A percentile compares a stretch with the other conserved stretches of the same genome.
These are phyloP conservation scores for Lipomyces sp. DNA, from an alignment of 805 yeast species.

Conservation along the genomic window DNA sequence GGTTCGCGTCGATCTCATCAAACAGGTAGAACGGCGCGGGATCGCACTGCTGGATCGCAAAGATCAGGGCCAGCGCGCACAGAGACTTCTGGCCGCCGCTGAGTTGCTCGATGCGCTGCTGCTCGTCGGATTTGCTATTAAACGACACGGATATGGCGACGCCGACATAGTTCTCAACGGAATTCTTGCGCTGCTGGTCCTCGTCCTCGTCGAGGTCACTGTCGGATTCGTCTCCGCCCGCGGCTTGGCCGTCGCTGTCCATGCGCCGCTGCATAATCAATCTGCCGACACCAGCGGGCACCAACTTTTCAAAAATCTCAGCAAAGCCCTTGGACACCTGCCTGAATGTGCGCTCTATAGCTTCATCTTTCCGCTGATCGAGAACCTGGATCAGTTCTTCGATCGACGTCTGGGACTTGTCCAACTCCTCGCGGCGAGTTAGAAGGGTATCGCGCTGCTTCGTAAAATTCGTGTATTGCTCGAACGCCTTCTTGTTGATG, in stretches of 20 bases:
- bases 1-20: conserved; percentile 94
- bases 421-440: conserved; percentile 64
- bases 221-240: conserved; percentile 27
- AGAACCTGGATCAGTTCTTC: conserved; percentile 65
- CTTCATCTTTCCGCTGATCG: conserved; percentile 75
- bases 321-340: conserved; percentile 72
- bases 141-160: conserved; percentile 85
- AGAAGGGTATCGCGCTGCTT: conserved; percentile 67
- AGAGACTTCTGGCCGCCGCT: conserved; percentile 96
- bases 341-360: conserved; percentile 72
- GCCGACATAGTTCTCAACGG: conserved; percentile 65
- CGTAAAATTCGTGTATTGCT: conserved; percentile 71
- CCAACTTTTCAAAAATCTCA: conserved; percentile 72
- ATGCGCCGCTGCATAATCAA: conserved; percentile 58
- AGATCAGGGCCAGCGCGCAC: conserved; percentile 91
- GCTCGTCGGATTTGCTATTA: conserved; percentile 81
- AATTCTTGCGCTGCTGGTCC: conserved; percentile 26
- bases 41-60: conserved; percentile 91
- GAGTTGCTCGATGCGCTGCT: conserved; percentile 80
- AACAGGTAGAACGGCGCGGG: conserved; percentile 96
- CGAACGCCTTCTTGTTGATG: conserved; percentile 85
- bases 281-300: conserved; percentile 77
- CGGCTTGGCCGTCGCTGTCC: conserved; percentile 25
- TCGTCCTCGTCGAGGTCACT: conserved; percentile 34
- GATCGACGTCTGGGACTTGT: conserved; percentile 66